Evolutionary conservation across 768 basidiomycete genomes (phyloP).

Genomic region (Rhodotorula paludigena): DNA sequence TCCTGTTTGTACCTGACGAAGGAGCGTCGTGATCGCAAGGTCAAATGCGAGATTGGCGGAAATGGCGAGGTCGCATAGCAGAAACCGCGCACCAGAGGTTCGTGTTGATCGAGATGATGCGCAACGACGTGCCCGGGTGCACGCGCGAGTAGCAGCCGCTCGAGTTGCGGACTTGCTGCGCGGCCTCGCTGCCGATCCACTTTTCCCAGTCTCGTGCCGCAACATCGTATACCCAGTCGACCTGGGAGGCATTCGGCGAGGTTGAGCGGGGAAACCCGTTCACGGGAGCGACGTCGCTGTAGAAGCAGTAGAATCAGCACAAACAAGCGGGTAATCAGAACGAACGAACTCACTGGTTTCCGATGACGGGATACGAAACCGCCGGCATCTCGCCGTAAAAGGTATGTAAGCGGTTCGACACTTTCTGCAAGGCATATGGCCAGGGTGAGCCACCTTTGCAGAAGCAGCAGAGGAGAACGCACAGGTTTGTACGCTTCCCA

Average conservation of each 20-base stretch:
- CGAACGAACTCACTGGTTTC: conserved; percentile 43
- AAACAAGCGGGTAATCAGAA: too few relatives aligned
- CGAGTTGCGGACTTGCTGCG: conserved; percentile 51
- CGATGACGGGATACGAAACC: conserved; percentile 32
- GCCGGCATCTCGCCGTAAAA: conserved; percentile 22
- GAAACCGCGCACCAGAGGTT: too few relatives aligned
- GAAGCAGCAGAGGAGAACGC: too few relatives aligned
- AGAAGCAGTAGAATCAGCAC: background rate
- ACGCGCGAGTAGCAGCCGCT: conserved; percentile 59
- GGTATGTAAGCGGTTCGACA: conserved; percentile 3
- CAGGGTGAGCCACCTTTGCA: too few relatives aligned
- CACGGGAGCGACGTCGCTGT: conserved; percentile 58
- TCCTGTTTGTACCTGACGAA: conserved; percentile 28
- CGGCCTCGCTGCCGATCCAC: conserved; percentile 54
- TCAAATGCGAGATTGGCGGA: too few relatives aligned
- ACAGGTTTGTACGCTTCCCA: conserved; percentile 27
- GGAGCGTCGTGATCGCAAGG: too few relatives aligned
- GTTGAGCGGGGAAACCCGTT: conserved; percentile 58
- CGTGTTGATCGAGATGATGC: conserved; percentile 61
- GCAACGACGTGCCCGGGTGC: conserved; percentile 53
- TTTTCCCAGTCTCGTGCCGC: conserved; percentile 44
- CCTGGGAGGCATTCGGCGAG: conserved; percentile 47
- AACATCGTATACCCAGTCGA: conserved; percentile 56
- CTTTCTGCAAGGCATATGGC: conserved; percentile 12
- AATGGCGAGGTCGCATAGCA: too few relatives aligned